These are phyloP conservation scores for Arthrobotrys sphaeroides DNA, from an alignment of 2,329 filamentous ascomycete genomes.

Conservation along the genomic window DNA sequence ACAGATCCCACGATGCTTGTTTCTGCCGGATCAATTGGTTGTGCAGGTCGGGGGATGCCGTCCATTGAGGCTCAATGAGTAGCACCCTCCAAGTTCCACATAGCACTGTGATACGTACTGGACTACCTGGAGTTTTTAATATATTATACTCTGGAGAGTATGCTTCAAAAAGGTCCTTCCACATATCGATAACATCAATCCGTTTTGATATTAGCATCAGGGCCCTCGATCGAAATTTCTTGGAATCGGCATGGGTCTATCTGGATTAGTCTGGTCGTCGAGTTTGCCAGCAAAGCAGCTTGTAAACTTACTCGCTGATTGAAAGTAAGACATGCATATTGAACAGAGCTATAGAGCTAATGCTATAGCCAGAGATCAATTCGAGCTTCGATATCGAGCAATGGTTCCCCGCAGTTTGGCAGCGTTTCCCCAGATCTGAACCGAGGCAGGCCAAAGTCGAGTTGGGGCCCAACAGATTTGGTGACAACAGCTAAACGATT, in stretches of 20 bases:
- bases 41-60: background rate
- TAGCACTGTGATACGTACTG: too few species aligned
- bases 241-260: too few species aligned
- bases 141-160: too few species aligned
- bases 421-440: background rate
- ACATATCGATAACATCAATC: too few species aligned
- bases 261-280: background rate
- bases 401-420: background rate
- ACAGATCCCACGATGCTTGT: background rate
- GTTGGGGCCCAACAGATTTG: constrained; percentile 29
- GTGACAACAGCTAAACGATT: background rate
- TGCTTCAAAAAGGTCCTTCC: too few species aligned
- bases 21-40: background rate
- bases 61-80: background rate
- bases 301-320: too few species aligned
- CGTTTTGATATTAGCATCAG: too few species aligned
- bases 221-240: too few species aligned
- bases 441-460: background rate
- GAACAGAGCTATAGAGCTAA: background rate
- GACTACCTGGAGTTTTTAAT: too few species aligned
- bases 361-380: background rate
- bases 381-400: background rate
- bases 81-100: too few species aligned
- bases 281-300: background rate
- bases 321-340: background rate